Evolutionary conservation across 2,329 filamentous ascomycete species (phyloP), one percentile per base, ranked within the genome.

Genomic region (Talaromyces sp.): DNA sequence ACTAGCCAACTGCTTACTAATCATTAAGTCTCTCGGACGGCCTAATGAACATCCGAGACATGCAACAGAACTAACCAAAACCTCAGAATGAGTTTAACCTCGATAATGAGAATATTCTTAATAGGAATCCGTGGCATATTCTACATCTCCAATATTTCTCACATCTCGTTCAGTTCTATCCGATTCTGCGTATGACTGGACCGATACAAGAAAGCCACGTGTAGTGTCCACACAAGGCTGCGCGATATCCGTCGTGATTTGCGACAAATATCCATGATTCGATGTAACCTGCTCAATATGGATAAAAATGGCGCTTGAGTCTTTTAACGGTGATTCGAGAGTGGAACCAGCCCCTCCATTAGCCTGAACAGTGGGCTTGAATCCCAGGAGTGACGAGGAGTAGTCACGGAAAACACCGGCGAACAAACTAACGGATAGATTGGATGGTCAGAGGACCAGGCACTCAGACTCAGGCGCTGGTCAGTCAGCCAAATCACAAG

Each of bases 281-380:
- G 15, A 51, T 51, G 48, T 21, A 37, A 52, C 35, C n/a, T 37
- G n/a, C 35, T 9, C 19, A 25, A 13, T 13, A 45, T 21, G 40
- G 40, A 45, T 45, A 13, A n/a, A n/a, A n/a, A n/a, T 22, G 25
- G 43, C 43, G 9, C n/a, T 21, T 13, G 8, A 35, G 25, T 36
- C 33, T 51, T 22, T 15, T n/a, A n/a, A 15, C 5, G 33, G 7
- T 28, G 22, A 28, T 37, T 52, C 6, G 39, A 35, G 31, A 33
- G 21, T 57, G 48, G 48, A 52, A 31, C 35, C 22, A 19, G 35
- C 48, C 48, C 48, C 48, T 52, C 48, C 35, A n/a, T 39, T 52
- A 52, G 33, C 48, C 33, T 28, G 48, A 22, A 37, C 48, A 22
- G 19, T 33, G n/a, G 22, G 28, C 19, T 36, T 52, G 33, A 39